Conservation (phyloP, 306 rosid species). For the Betula pendula region DNA sequence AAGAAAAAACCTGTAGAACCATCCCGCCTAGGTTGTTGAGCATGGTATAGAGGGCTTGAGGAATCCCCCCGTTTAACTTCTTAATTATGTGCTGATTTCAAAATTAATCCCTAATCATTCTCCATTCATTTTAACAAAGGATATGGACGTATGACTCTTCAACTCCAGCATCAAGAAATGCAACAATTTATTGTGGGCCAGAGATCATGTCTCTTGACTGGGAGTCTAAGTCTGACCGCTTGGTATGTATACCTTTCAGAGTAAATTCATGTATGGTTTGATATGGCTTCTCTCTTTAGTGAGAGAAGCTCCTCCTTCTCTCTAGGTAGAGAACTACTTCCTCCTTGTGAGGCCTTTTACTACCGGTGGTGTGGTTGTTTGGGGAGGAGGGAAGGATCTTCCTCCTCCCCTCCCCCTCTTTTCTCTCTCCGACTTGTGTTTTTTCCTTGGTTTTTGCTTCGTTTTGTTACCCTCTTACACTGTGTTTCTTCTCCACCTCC, state of each 20-base stretch:
- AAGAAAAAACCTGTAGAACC: background rate
- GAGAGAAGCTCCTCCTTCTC: too few relatives aligned
- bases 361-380: too few relatives aligned
- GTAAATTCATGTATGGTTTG: conserved; percentile 18
- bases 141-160: conserved; percentile 95
- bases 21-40: background rate
- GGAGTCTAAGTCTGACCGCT: conserved; percentile 96
- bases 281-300: too few relatives aligned
- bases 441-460: too few relatives aligned
- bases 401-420: too few relatives aligned
- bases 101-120: conserved; percentile 25
- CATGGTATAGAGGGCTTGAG: conserved; percentile 1
- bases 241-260: conserved; percentile 58
- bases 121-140: conserved; percentile 43
- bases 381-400: too few relatives aligned
- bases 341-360: too few relatives aligned
- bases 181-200: conserved; percentile 94
- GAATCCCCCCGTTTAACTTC: conserved; percentile 12
- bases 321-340: too few relatives aligned
- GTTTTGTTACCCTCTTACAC: too few relatives aligned
- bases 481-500: too few relatives aligned
- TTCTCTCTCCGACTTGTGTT: too few relatives aligned
- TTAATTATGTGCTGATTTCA: conserved; percentile 4
- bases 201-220: conserved; percentile 90
- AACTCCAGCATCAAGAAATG: conserved; percentile 89